These are phyloP conservation scores for Trametes gibbosa DNA, from an alignment of 768 basidiomycete species.

Conservation along the genomic window DNA sequence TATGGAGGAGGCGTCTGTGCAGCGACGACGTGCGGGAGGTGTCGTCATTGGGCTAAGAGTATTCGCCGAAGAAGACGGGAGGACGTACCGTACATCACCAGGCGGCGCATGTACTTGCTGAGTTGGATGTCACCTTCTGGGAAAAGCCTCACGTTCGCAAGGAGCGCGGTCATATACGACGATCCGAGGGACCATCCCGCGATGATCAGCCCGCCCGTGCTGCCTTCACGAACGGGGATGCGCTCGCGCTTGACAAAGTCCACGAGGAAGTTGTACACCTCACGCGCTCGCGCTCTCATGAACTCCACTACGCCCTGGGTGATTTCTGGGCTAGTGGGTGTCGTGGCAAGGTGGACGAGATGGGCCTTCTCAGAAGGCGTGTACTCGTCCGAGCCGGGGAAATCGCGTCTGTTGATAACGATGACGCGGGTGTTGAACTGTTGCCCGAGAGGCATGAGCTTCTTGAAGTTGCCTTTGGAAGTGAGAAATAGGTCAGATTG, in stretches of 20 bases:
- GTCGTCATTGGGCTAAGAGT: not conserved
- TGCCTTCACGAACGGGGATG: conserved; percentile 23
- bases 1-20: not conserved
- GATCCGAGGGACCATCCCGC: conserved; percentile 39
- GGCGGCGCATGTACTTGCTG: conserved; percentile 4
- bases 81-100: conserved; percentile 2
- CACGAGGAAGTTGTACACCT: conserved; percentile 35
- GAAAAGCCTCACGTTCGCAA: conserved; percentile 2
- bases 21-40: no score
- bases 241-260: conserved; percentile 30
- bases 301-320: not conserved
- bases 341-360: not conserved
- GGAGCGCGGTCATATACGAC: conserved; percentile 23
- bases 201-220: conserved; percentile 19
- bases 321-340: not conserved
- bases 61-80: not conserved
- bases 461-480: conserved; percentile 7
- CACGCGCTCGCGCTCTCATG: conserved; percentile 32
- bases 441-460: conserved; percentile 21
- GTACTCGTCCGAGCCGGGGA: conserved; percentile 27
- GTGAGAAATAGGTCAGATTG: not conserved
- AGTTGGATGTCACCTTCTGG: not conserved
- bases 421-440: conserved; percentile 25
- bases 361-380: not conserved
- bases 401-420: conserved; percentile 28